A percentile compares a stretch with the other conserved stretches of the same genome.
Conservation (phyloP, 106 monocot genomes). For the Hemerocallis citrina region DNA sequence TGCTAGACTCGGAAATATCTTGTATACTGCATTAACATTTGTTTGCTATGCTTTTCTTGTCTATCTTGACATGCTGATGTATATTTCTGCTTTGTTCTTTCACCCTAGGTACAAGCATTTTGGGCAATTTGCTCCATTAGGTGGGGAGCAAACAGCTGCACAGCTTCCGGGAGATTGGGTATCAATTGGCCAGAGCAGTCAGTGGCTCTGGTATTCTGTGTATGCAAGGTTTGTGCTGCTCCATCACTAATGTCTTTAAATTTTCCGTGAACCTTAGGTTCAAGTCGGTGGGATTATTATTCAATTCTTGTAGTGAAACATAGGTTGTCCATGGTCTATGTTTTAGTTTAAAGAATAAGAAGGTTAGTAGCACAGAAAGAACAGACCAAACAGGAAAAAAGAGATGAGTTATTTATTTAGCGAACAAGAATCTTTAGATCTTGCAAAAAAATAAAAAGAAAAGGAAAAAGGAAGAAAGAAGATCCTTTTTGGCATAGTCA, state of each 20-base stretch:
- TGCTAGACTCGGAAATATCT: too few relatives aligned
- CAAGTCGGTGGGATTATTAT: neutral
- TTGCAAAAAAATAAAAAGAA: too few relatives aligned
- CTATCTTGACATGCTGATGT: too few relatives aligned
- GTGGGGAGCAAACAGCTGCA: slow-evolving; percentile 95
- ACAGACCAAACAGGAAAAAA: neutral
- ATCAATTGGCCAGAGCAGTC: slow-evolving; percentile 62
- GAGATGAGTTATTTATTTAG: neutral
- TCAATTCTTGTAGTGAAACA: too few relatives aligned
- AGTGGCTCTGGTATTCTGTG: slow-evolving; percentile 89
- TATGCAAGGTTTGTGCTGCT: slow-evolving; percentile 54
- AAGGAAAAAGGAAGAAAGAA: too few relatives aligned
- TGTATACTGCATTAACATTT: too few relatives aligned
- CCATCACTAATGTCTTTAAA: neutral
- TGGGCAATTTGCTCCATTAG: slow-evolving; percentile 89
- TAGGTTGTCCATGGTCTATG: too few relatives aligned
- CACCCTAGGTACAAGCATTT: slow-evolving; percentile 71
- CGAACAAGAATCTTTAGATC: too few relatives aligned
- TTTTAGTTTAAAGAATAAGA: too few relatives aligned
- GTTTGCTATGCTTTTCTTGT: too few relatives aligned
- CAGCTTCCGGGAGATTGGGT: slow-evolving; percentile 89
- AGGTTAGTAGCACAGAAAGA: neutral
- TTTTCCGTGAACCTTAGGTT: neutral
- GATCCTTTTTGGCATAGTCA: too few relatives aligned
- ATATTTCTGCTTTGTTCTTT: neutral